These are phyloP conservation scores for Ilyonectria sp. DNA, from an alignment of 2,329 filamentous ascomycete genomes.

Conservation along the genomic window DNA sequence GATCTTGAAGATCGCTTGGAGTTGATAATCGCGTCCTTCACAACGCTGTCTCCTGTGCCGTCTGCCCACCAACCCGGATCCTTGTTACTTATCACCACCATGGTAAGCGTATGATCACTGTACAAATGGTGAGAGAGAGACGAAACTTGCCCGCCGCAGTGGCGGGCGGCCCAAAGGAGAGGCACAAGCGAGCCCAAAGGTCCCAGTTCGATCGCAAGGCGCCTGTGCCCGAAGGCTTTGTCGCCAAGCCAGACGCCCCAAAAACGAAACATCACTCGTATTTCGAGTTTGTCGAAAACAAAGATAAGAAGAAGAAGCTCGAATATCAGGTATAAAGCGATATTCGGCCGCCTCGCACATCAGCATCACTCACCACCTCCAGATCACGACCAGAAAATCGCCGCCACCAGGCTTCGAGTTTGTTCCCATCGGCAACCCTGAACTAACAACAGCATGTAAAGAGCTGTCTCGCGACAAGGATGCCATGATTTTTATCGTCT, in stretches of 20 bases:
- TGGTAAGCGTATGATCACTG: constrained; percentile 48
- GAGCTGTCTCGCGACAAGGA: constrained; percentile 74
- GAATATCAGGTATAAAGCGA: constrained; percentile 69
- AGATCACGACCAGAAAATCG: constrained; percentile 67
- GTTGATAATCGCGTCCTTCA: constrained; percentile 38
- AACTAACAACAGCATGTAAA: constrained; percentile 74
- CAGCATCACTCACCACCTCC: constrained; percentile 48
- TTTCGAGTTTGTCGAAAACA: constrained; percentile 76
- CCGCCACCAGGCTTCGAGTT: constrained; percentile 76
- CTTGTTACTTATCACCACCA: constrained; percentile 39
- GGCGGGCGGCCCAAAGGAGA: constrained; percentile 54
- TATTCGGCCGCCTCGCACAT: constrained; percentile 32
- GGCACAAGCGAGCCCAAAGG: constrained; percentile 52
- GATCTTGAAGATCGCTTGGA: constrained; percentile 36
- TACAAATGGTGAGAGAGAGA: constrained; percentile 56
- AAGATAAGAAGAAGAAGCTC: constrained; percentile 75
- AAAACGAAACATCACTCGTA: constrained; percentile 73
- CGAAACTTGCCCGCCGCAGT: constrained; percentile 51
- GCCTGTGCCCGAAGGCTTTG: constrained; percentile 53
- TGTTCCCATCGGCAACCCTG: constrained; percentile 74
- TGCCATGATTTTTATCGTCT: constrained; percentile 78
- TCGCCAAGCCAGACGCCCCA: constrained; percentile 57
- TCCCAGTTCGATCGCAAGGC: constrained; percentile 53
- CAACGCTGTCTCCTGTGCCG: constrained; percentile 31
- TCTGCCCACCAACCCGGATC: constrained; percentile 28